Percentiles rank a stretch among this genome's conserved stretches.
These are phyloP conservation scores for Fusarium sp. DNA, from an alignment of 2,329 filamentous ascomycete genomes.

Conservation along the genomic window DNA sequence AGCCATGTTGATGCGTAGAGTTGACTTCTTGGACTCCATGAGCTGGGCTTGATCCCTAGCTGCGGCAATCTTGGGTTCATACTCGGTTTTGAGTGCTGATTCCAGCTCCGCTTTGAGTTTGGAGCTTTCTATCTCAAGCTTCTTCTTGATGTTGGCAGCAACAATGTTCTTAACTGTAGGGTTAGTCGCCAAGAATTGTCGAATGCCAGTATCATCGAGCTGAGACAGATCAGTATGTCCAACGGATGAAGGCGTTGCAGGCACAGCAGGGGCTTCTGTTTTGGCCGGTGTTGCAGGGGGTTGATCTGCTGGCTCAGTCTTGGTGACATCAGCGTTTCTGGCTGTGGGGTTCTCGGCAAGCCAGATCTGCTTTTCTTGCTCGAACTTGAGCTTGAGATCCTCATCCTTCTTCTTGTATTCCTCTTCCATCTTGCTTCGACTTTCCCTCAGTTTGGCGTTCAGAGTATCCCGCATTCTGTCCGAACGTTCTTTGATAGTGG, in stretches of 20 bases:
- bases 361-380: slow-evolving; percentile 71
- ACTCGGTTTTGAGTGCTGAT: slow-evolving; percentile 59
- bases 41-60: slow-evolving; percentile 71
- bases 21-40: slow-evolving; percentile 77
- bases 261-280: slow-evolving; percentile 44
- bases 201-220: slow-evolving; percentile 63
- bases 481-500: slow-evolving; percentile 69
- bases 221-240: slow-evolving; percentile 54
- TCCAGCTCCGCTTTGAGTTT: slow-evolving; percentile 64
- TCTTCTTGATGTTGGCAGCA: slow-evolving; percentile 71
- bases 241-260: slow-evolving; percentile 49
- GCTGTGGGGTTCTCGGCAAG: slow-evolving; percentile 58
- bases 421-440: slow-evolving; percentile 60
- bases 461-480: slow-evolving; percentile 74
- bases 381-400: slow-evolving; percentile 63
- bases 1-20: slow-evolving; percentile 79
- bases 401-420: slow-evolving; percentile 63
- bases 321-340: slow-evolving; percentile 33
- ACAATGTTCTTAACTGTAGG: slow-evolving; percentile 66
- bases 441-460: slow-evolving; percentile 75
- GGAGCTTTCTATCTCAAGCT: slow-evolving; percentile 71
- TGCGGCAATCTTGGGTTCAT: slow-evolving; percentile 61
- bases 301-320: slow-evolving; percentile 25
- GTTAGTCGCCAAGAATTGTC: slow-evolving; percentile 65
- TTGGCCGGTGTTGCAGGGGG: slow-evolving; percentile 52